These are phyloP conservation scores for Yarrowia divulgata DNA, from an alignment of 805 yeast genomes.

Conservation along the genomic window DNA sequence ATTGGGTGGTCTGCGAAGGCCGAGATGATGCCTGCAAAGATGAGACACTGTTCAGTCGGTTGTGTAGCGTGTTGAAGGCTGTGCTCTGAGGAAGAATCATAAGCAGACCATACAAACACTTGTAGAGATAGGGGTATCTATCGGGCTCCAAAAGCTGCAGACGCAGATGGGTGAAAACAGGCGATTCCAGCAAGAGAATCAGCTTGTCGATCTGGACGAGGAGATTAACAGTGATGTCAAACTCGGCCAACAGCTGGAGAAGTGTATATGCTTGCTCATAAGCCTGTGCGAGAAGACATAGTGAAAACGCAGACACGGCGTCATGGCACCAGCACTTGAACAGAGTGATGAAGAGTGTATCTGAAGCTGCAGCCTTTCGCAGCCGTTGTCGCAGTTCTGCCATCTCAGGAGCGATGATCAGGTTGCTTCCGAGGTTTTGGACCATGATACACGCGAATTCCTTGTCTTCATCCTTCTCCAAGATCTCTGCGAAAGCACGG, in stretches of 20 bases:
- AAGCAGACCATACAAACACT: constrained; percentile 86
- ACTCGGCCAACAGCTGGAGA: constrained; percentile 77
- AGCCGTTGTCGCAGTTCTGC: constrained; percentile 71
- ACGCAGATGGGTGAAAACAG: constrained; percentile 85
- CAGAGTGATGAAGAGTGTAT: constrained; percentile 67
- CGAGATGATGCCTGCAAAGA: constrained; percentile 48
- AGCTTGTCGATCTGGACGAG: constrained; percentile 87
- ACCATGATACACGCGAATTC: constrained; percentile 81
- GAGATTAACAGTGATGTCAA: constrained; percentile 78
- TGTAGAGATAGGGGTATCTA: constrained; percentile 77
- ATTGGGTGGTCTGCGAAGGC: constrained; percentile 41
- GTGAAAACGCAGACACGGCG: constrained; percentile 83
- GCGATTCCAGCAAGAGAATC: constrained; percentile 90
- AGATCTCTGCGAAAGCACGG: constrained; percentile 76
- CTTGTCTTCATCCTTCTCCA: constrained; percentile 65
- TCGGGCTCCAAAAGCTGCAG: constrained; percentile 90
- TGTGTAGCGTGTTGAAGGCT: constrained; percentile 82
- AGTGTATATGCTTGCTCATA: constrained; percentile 88
- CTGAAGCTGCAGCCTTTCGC: constrained; percentile 50
- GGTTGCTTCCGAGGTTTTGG: constrained; percentile 84
- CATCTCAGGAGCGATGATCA: constrained; percentile 86
- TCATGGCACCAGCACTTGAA: constrained; percentile 93
- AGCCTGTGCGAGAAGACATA: constrained; percentile 85
- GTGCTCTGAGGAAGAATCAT: constrained; percentile 95
- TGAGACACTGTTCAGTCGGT: constrained; percentile 68